A percentile compares a stretch with the other conserved stretches of the same genome.
phyloP scores from a whole-genome alignment of 768 basidiomycete genomes.

The Leccinum broughii region DNA sequence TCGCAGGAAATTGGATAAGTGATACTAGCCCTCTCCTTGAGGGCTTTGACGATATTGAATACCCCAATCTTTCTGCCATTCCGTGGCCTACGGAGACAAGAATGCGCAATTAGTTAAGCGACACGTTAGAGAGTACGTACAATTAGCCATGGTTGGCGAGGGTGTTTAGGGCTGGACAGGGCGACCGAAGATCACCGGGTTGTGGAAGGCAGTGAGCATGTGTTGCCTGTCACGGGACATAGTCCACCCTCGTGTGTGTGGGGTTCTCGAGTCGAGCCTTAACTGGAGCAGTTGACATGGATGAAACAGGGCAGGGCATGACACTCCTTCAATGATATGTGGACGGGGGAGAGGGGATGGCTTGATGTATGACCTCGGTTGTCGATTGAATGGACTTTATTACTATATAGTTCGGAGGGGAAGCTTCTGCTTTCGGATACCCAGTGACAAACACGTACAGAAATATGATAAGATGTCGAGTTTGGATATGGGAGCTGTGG shows the following conservation, averaged over 20 bases:
- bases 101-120: slow-evolving; percentile 1
- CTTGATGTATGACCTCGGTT: not conserved
- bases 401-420: not conserved
- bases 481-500: slow-evolving; percentile 18
- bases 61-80: slow-evolving; percentile 52
- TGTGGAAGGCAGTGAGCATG: slow-evolving; percentile 48
- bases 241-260: slow-evolving; percentile 21
- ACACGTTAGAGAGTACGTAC: slow-evolving; percentile 41
- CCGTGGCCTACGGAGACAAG: slow-evolving; percentile 40
- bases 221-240: slow-evolving; percentile 46
- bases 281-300: slow-evolving; percentile 6
- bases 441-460: slow-evolving; percentile 11
- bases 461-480: slow-evolving; percentile 12
- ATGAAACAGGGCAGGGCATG: slow-evolving; percentile 22
- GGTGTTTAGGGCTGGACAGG: slow-evolving; percentile 73
- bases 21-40: slow-evolving; percentile 47
- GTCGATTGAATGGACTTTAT: not conserved
- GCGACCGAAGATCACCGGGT: slow-evolving; percentile 55
- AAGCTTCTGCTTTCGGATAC: not conserved
- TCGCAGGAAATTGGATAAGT: slow-evolving; percentile 45
- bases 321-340: not conserved
- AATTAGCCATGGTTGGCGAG: slow-evolving; percentile 77
- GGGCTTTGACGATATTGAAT: slow-evolving; percentile 40
- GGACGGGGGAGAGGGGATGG: not conserved
- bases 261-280: slow-evolving; percentile 6